Evolutionary conservation across 2,329 filamentous ascomycete species (phyloP), one percentile per base, ranked within the genome.

Genomic region (Bipolaris zeicola): DNA sequence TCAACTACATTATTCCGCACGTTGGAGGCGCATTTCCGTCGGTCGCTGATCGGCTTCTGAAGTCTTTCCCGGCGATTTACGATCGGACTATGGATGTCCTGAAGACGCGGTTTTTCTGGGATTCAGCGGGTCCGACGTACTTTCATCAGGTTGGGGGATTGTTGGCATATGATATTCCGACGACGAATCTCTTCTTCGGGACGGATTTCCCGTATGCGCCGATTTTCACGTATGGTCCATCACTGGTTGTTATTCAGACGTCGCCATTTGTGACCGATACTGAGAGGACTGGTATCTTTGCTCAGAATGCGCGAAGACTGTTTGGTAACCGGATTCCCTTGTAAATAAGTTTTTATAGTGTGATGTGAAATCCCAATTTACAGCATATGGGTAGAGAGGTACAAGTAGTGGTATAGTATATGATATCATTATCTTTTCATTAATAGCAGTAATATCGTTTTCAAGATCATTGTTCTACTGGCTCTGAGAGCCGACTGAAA

Each of bases 1-100:
- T 61, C 24, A 50, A 59, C 38, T 59, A 47, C 11, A 59, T 61
- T 11, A 36, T 61, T 7, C 52, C 56, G 7, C 58, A 61, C 38
- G 52, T 45, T 2, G 56, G 58, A 4, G 56, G 56, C 16, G 50
- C 58, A 20, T 58, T 50, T 13, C 58, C 56, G 1, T 55, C 44
- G 7, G 42, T 61, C 10, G 49, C 46, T 2, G 44, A 50, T 20
- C 33, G 58, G 14, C 36, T 55, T 26, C 34, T 57, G 39, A 53
- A 46, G 18, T 37, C 39, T 3, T 50, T 39, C 14, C 50, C 50
- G 5, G 41, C 39, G 10, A 46, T 58, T 22, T 50, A 53, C 14
- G 24, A 58, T 20, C 20, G 33, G 1, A 54, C 45, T 1, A 26
- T 58, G 20, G 18, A 11, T 7, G 41, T 26, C 5, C 45, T 52